Base-by-base conservation (phyloP, 2,329 filamentous ascomycete species). In the Aspergillus sp. region DNA sequence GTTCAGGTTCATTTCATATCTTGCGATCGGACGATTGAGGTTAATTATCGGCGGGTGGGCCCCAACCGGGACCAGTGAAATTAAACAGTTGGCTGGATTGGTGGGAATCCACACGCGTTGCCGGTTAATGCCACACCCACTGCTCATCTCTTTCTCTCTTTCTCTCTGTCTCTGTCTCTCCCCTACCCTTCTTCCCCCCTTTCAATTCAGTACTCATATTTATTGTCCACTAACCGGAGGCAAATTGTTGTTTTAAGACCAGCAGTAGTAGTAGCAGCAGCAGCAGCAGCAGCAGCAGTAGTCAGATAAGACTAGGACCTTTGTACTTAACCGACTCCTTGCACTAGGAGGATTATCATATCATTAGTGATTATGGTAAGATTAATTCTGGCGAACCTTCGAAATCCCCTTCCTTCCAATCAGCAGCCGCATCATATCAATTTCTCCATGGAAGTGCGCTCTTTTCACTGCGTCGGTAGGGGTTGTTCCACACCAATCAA, bases 101-200 rank as follows among this genome's bases (percentile, higher is more conserved):
- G 13, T 28, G 9, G 30, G 30, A 55, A 50, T 30, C 41, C 53
- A 55, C 53, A 19, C 53, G 53, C 39, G 53, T 32, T 23, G 39
- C 53, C 39, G 38, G 39, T 54, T 58, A 61, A 55, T 58, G 55
- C 59, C 59, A 61, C 59, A 38, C 45, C 12, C 59, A 45, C 49
- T 36, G 32, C 28, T 19, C 41, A 36, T 36, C 32, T 36, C 12
- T 13, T 13, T 45, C 17, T 45, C 17, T 19, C 39, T 45, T 4
- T 12, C 19, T 45, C n/a, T 45, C 10, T 21, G 1, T 19, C 41
- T 19, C 10, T 52, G n/a, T 38, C 49, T 30, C 49, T 9, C 36
- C 28, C 28, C 10, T 30, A 0, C 28, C 28, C 28, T 12, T 30
- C 10, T 12, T 52, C 39, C 25, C 41, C 57, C 50, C 57, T 50